Conservation (phyloP, 192 early-diverging fungal species). For the Coemansia sp. region DNA sequence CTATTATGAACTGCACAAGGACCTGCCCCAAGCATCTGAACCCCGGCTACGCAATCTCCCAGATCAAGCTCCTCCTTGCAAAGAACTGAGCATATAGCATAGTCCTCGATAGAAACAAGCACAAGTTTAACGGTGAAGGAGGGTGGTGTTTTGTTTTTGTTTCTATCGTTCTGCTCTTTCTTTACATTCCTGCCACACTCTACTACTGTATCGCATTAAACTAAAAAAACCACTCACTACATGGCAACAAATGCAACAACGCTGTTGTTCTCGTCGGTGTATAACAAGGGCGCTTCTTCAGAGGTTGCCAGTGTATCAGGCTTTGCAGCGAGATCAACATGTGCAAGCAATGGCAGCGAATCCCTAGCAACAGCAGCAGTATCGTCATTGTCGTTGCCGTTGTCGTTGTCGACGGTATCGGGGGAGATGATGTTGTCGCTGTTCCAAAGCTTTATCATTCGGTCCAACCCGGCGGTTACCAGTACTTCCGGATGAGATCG, state of each 20-base stretch:
- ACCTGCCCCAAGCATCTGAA: slow-evolving; percentile 99
- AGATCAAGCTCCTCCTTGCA: slow-evolving; percentile 95
- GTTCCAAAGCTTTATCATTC: slow-evolving; percentile 32
- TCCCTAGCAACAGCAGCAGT: neutral
- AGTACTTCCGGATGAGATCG: slow-evolving; percentile 26
- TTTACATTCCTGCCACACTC: slow-evolving; percentile 3
- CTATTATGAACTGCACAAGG: slow-evolving; percentile 97
- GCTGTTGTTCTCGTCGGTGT: slow-evolving; percentile 21
- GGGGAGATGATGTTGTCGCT: slow-evolving; percentile 19
- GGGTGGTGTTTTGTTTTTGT: neutral
- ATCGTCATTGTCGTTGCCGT: neutral
- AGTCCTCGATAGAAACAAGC: neutral
- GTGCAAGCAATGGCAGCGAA: neutral
- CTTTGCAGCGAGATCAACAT: slow-evolving; percentile 19
- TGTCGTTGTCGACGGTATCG: neutral
- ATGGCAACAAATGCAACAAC: slow-evolving; percentile 12
- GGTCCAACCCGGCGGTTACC: slow-evolving; percentile 45
- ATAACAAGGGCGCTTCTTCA: slow-evolving; percentile 16
- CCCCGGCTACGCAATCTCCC: slow-evolving; percentile 94
- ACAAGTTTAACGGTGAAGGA: neutral
- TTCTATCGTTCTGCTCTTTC: no score
- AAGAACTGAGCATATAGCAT: slow-evolving; percentile 52
- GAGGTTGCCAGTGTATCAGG: slow-evolving; percentile 30
- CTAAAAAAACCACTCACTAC: slow-evolving; percentile 4
- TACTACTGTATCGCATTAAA: slow-evolving; percentile 9